Conservation (phyloP, 352 stramenopile genomes). For the Elongisporangium senticosum region DNA sequence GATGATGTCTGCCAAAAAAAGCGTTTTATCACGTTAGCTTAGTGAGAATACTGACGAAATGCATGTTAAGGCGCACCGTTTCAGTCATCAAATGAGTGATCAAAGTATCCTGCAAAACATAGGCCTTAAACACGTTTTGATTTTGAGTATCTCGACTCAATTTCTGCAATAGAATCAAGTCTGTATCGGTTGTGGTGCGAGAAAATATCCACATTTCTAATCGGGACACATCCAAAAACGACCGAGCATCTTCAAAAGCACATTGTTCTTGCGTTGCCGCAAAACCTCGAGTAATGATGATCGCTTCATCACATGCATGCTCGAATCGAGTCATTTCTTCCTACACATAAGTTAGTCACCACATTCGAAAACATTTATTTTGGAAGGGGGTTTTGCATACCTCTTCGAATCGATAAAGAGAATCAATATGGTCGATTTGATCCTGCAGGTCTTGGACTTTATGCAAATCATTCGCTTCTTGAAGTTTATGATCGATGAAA, state of each 20-base stretch:
- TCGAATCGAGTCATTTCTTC: conserved; percentile 6
- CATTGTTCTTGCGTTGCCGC: not conserved
- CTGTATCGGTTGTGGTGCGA: not conserved
- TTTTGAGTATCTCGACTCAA: conserved; percentile 6
- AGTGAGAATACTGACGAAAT: not conserved
- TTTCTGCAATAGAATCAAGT: conserved; percentile 7
- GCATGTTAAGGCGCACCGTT: not conserved
- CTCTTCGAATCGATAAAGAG: conserved; percentile 12
- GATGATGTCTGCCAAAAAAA: not conserved
- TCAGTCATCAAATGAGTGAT: conserved; percentile 11
- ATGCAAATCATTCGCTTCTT: not conserved
- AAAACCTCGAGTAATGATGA: not conserved
- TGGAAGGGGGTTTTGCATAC: not conserved
- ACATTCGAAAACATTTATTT: not conserved
- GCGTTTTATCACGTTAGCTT: not conserved
- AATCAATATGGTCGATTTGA: conserved; percentile 7
- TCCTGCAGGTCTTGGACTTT: conserved; percentile 1
- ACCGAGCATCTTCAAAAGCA: conserved; percentile 7
- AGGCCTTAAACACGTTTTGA: conserved; percentile 8
- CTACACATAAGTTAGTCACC: not conserved
- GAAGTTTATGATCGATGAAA: conserved; percentile 5
- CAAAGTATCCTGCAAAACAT: conserved; percentile 6
- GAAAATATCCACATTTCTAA: conserved; percentile 8
- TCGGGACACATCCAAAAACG: conserved; percentile 5
- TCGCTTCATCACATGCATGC: conserved; percentile 4